Percentiles rank a stretch among this genome's conserved stretches.
Conservation (phyloP, 768 basidiomycete genomes). For the Xerocomus brunneocitrinus region DNA sequence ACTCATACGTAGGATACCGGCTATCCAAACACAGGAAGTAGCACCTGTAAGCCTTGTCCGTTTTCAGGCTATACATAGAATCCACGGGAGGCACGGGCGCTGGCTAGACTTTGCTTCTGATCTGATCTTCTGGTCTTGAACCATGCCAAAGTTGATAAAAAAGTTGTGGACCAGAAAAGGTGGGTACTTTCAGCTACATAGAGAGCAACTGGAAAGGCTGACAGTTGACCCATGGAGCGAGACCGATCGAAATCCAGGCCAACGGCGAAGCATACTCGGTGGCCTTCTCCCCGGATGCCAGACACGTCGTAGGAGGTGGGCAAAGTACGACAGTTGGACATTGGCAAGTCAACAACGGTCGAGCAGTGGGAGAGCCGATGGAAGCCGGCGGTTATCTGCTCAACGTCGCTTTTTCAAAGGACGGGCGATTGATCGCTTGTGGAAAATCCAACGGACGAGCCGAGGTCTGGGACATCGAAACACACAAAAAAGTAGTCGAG, state of each 20-base stretch:
- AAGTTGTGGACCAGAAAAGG: neutral
- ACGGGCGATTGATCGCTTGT: conserved; percentile 3
- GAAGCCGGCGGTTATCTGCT: neutral
- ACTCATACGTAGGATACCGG: neutral
- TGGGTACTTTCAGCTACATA: neutral
- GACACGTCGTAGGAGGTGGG: conserved; percentile 3
- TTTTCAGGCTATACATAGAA: neutral
- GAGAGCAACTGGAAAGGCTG: neutral
- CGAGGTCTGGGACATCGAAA: conserved; percentile 8
- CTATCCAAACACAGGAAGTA: conserved; percentile 1
- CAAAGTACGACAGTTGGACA: conserved; percentile 1
- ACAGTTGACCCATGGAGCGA: neutral
- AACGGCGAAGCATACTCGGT: neutral
- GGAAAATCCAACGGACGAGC: conserved; percentile 1
- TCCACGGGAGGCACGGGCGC: neutral
- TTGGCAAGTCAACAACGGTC: conserved; percentile 3
- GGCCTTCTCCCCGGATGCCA: conserved; percentile 4
- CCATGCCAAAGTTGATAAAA: neutral
- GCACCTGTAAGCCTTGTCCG: neutral
- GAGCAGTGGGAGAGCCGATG: conserved; percentile 1
- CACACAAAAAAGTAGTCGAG: conserved; percentile 1
- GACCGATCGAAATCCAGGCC: conserved; percentile 4
- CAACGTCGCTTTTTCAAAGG: conserved; percentile 5
- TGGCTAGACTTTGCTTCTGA: neutral
- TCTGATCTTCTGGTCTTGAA: neutral